Base-by-base conservation (phyloP, 176 grass and related monocot species). In the Cenchrus americanus region DNA sequence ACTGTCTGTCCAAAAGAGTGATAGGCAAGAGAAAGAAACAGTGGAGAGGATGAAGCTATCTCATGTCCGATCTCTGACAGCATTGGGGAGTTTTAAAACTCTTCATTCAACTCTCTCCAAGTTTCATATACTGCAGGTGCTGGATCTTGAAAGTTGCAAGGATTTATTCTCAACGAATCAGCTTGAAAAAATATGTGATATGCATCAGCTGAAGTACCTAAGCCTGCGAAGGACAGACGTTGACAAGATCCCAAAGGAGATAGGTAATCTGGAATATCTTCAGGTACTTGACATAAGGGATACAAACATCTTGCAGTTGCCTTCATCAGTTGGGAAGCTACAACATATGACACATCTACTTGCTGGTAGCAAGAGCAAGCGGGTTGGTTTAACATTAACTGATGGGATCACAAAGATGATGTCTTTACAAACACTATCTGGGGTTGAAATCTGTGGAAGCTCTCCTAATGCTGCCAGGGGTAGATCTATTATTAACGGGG, bases 91-190 rank as follows among this genome's bases (percentile, higher is more conserved):
- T 62, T 62, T 43, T 8, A 24, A 13, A 10, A 3, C 43, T 10
- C 54, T 41, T 49, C 53, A 17, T 88, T 81, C 10, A 7, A 61
- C 10, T 61, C 21, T 11, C 19, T 4, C 0, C 21, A 76, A 51
- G 8, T 82, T 58, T 66, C 52, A 17, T 19, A 69, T 62, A n/a
- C 40, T 71, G 32, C 71, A 60, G 42, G 66, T 77, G 30, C 6
- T 83, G 30, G 86, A 88, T 64, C 62, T 88, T 59, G 79, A 82
- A 22, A 18, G 42, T 1, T 88, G 86, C 63, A 69, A 50, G 66
- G 70, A 68, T 17, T 2, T 88, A 2, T 64, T 63, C 24, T 0
- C 5, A 1, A 15, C 9, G 44, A 53, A 51, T 0, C 53, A 30
- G 27, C 27, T 30, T 30, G 27, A 30, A 30, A 30, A 30, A 30